Evolutionary conservation across 1,139 yeast genomes (phyloP).

Genomic region (Saccharomyces hybrid): DNA sequence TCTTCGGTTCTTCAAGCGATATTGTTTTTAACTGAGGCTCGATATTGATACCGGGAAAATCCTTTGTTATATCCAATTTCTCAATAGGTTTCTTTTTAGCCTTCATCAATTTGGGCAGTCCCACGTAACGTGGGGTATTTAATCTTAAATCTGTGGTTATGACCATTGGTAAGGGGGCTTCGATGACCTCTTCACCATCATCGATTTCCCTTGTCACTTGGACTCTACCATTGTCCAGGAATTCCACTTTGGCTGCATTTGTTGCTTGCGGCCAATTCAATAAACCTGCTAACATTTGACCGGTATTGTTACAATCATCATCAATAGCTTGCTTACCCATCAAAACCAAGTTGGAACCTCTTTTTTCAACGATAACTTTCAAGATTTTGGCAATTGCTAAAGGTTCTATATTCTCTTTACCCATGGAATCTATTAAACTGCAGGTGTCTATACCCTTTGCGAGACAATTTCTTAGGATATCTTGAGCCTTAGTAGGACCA

Average conservation of each 20-base stretch:
- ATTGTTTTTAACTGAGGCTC: constrained; percentile 58
- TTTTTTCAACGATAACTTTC: constrained; percentile 60
- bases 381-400: constrained; percentile 81
- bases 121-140: constrained; percentile 89
- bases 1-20: constrained; percentile 78
- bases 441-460: constrained; percentile 93
- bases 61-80: constrained; percentile 50
- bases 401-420: constrained; percentile 63
- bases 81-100: constrained; percentile 90
- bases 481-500: constrained; percentile 83
- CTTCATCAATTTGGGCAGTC: constrained; percentile 93
- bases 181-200: constrained; percentile 83
- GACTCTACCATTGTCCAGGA: constrained; percentile 45
- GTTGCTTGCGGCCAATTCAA: constrained; percentile 98
- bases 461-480: constrained; percentile 76
- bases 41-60: constrained; percentile 54
- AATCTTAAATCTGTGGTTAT: constrained; percentile 89
- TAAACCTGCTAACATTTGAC: constrained; percentile 92
- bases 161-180: constrained; percentile 72
- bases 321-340: constrained; percentile 96
- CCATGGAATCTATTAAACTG: constrained; percentile 73
- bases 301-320: constrained; percentile 93
- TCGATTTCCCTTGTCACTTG: constrained; percentile 87
- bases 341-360: constrained; percentile 67
- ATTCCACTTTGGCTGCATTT: constrained; percentile 79